Base-by-base conservation (phyloP, 73 alveolate species). In the Paramecium biaurelia region DNA sequence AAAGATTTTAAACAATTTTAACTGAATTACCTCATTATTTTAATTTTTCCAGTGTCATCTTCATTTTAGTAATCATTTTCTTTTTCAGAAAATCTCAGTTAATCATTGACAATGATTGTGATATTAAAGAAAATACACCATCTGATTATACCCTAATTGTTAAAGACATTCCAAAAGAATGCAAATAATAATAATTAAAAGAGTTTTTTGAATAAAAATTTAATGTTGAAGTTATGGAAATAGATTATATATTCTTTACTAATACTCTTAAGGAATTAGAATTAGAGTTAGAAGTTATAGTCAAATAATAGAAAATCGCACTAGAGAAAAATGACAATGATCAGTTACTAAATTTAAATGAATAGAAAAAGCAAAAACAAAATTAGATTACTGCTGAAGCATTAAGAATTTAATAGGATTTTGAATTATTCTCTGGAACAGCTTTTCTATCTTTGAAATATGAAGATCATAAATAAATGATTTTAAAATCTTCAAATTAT, bases 61-160 rank as follows among this genome's bases (percentile, higher is more conserved):
- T 82, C 34, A 41, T 89, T 49, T 37, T 89, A 85, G 49, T 89
- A 10, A 76, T 89, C 1, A 57, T 89, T 2, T 49, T 89, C 59
- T 70, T 70, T 26, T 89, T 89, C 37, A 89, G 94, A 47, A 89
- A 70, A 89, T 70, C 85, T 11, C 14, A 89, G 43, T 38, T 70
- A 20, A 72, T 58, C 11, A 70, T 89, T 15, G 94, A 89, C 76
- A 43, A 70, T 45, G 88, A 89, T 1, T 89, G 94, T 72, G 96
- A 93, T 43, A 70, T 47, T 23, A 85, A 92, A 70, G 90, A 93
- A 72, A 79, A 72, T 37, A 92, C 95, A 12, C 96, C 96, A 24
- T 92, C 93, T 18, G 96, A 93, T 76, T 93, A 59, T 21, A 93
- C 96, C 2, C 76, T 93, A 7, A 49, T 93, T 85, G 93, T 93